Evolutionary conservation across 2,329 filamentous ascomycete genomes (phyloP), one percentile per base, ranked within the genome.

Genomic region (Sarocladium kiliense): DNA sequence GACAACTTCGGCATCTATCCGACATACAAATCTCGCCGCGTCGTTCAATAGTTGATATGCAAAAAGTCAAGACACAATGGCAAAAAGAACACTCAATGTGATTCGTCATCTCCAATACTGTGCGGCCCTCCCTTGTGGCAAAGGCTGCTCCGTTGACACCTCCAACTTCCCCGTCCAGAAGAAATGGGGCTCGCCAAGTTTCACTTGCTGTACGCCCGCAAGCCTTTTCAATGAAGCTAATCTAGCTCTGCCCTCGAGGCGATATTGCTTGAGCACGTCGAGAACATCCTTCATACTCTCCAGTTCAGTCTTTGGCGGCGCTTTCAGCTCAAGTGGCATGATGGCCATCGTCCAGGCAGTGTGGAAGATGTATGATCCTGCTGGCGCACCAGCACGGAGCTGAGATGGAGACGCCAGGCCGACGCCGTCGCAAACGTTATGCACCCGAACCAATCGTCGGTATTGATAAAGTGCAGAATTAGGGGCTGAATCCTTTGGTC

Each of bases 291-390:
- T 61, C 75, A 78, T 77, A n/a, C 57, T 61, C 30, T 60, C 55
- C 16, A 77, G 57, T 6, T 71, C 66, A 7, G 41, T 55, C 27
- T 53, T 56, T 3, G 62, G 57, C 0, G 74, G 75, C 21, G 59
- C 42, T 3, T 54, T 55, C 26, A 72, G 57, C 14, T 58, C 57
- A 0, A 42, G 53, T 7, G 75, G 74, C 58, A 74, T 66, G 2
- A 80, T 57, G 14, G 81, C 60, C 54, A 80, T 71, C 56, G 75
- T 72, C 81, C 81, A 84, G 0, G 80, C 80, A 1, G 70, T 72
- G 26, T 75, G 69, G 59, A 77, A 83, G 37, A 84, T 64, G 55
- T 72, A 74, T 1, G 70, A 66, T 0, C 70, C 66, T 1, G 64
- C 49, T 3, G 80, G 80, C 3, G 76, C 78, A 1, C 81, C 81